Evolutionary conservation across 768 basidiomycete species (phyloP).

Genomic region (Boletus insuetus): DNA sequence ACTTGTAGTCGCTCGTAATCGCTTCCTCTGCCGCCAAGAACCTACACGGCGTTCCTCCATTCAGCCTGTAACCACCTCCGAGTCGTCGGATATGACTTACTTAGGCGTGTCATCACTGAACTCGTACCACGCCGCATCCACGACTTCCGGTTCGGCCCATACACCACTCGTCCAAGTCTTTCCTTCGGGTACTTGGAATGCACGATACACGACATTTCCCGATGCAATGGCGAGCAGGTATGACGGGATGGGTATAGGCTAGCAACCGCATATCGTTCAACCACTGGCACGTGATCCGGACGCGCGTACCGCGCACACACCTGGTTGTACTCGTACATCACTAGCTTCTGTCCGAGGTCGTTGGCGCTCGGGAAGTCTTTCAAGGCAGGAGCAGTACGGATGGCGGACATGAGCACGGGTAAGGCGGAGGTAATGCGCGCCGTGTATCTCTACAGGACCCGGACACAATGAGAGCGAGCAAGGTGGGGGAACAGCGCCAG

Average conservation of each 20-base stretch:
- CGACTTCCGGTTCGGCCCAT: constrained; percentile 81
- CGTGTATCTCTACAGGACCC: neutral
- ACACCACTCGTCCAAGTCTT: constrained; percentile 72
- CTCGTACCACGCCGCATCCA: neutral
- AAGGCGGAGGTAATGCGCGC: neutral
- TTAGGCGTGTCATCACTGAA: constrained; percentile 61
- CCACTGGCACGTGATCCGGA: neutral
- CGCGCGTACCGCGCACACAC: constrained; percentile 35
- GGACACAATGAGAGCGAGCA: too few species aligned
- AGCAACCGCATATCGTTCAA: neutral
- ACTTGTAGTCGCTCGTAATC: constrained; percentile 70
- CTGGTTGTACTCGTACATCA: constrained; percentile 76
- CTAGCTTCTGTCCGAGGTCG: constrained; percentile 54
- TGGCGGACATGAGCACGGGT: neutral
- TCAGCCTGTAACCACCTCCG: neutral
- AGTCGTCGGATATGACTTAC: constrained; percentile 33
- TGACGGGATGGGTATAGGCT: constrained; percentile 80
- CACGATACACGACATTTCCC: constrained; percentile 9
- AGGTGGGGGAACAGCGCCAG: too few species aligned
- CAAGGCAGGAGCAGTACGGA: neutral
- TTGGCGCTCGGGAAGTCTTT: neutral
- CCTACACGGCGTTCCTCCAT: constrained; percentile 33
- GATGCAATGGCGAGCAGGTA: constrained; percentile 82
- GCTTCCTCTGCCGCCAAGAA: constrained; percentile 72
- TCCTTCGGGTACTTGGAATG: constrained; percentile 57